Base-by-base conservation (phyloP, 2,329 filamentous ascomycete genomes). In the Ophiostoma sp. region DNA sequence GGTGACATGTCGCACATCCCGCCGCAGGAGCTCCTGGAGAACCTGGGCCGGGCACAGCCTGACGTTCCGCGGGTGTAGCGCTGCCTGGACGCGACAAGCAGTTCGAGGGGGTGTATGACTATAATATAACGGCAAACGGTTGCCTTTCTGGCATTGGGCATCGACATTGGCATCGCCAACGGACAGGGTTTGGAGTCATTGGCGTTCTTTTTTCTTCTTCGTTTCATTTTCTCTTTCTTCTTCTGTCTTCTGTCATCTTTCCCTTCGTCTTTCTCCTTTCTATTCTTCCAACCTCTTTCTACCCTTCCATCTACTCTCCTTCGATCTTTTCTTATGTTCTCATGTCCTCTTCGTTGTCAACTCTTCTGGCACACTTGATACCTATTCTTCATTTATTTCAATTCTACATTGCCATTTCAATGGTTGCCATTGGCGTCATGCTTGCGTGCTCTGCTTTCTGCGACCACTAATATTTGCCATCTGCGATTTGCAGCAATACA, bases 1-100 rank as follows among this genome's bases (percentile, higher is more conserved):
- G 81, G 84, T 55, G 81, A 84, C 52, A 82, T 88, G 72, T 80
- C 82, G 72, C 79, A 85, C 71, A 83, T 89, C 70, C 87, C 87
- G 12, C 87, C 87, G 3, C 81, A 83, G 66, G 84, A 89, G 76
- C 80, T 87, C 49, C 78, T 87, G 7, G 82, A 85, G 73, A 83
- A 81, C 18, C 75, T 87, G 16, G 80, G 81, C 62, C 81, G 81
- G 70, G 80, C 79, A 44, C 78, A 81, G 69, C 75, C 81, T 14
- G 82, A 81, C 16, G 81, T 79, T 44, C 85, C 85, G 42, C 81
- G 80, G 14, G 81, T 87, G 65, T 87, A 76, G 82, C 7, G 27
- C 41, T 11, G 41, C 36, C 27, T 11, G 27, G 7, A 63, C 49
- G 11, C n/a, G 49, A n/a, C 36, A 3, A n/a, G 27, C 18, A 27